Conservation (phyloP, 176 grass and related monocot species). For the Carex parvula region DNA sequence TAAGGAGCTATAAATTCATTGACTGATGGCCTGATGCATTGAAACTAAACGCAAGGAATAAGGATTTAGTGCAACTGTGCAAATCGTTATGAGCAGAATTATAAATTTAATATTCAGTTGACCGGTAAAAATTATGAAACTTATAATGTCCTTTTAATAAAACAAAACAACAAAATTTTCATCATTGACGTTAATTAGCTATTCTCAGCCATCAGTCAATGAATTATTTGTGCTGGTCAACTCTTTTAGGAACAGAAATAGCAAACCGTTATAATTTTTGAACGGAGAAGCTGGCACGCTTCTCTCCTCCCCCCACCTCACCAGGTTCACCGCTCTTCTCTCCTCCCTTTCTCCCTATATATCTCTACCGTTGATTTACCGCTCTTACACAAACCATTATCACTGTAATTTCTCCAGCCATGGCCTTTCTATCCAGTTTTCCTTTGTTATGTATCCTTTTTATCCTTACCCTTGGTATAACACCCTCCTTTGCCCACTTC, state of each 20-base stretch:
- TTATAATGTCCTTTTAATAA: background rate
- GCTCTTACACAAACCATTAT: background rate
- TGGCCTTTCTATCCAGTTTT: slow-evolving; percentile 10
- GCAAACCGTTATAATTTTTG: background rate
- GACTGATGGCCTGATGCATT: too few species aligned
- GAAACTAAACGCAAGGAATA: background rate
- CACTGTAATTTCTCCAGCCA: background rate
- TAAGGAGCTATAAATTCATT: too few species aligned
- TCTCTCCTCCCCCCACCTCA: background rate
- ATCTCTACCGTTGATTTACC: background rate
- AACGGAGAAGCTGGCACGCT: background rate
- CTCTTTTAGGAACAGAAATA: background rate
- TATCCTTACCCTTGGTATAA: background rate
- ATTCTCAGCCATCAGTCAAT: background rate
- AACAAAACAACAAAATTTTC: background rate
- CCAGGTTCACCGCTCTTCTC: background rate
- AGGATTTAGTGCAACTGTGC: background rate
- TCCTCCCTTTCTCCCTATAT: background rate
- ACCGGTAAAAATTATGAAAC: background rate
- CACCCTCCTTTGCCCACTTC: background rate
- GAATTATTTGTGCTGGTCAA: too few species aligned
- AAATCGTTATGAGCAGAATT: background rate
- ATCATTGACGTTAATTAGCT: background rate
- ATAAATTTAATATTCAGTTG: background rate
- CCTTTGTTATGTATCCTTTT: slow-evolving; percentile 6